These are phyloP conservation scores for Aspergillus ochraceoroseus DNA, from an alignment of 2,329 filamentous ascomycete species.

Conservation along the genomic window DNA sequence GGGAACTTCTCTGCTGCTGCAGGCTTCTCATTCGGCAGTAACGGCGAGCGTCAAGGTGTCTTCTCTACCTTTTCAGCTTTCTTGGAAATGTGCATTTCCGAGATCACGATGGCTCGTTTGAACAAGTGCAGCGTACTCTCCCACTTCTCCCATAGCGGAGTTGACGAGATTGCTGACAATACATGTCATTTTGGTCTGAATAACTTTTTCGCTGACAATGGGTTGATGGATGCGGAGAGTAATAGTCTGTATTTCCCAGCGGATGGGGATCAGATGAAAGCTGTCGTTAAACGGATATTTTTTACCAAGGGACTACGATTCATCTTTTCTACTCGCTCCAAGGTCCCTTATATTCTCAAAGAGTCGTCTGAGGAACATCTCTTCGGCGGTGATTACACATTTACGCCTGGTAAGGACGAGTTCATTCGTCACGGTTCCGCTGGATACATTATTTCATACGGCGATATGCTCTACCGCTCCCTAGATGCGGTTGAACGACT, in stretches of 20 bases:
- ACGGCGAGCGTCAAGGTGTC: slow-evolving; percentile 35
- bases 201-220: slow-evolving; percentile 42
- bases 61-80: slow-evolving; percentile 43
- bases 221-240: slow-evolving; percentile 35
- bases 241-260: slow-evolving; percentile 40
- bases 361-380: slow-evolving; percentile 34
- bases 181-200: slow-evolving; percentile 43
- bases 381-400: slow-evolving; percentile 37
- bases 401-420: slow-evolving; percentile 38
- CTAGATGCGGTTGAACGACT: slow-evolving; percentile 39
- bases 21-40: slow-evolving; percentile 38
- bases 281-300: slow-evolving; percentile 36
- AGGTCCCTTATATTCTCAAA: slow-evolving; percentile 38
- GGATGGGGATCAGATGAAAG: slow-evolving; percentile 42
- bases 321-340: slow-evolving; percentile 39
- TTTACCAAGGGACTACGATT: slow-evolving; percentile 38
- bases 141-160: slow-evolving; percentile 40
- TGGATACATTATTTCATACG: slow-evolving; percentile 39
- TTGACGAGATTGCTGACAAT: slow-evolving; percentile 43
- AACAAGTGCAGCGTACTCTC: slow-evolving; percentile 38
- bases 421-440: slow-evolving; percentile 36
- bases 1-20: slow-evolving; percentile 42
- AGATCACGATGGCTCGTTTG: slow-evolving; percentile 41
- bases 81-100: slow-evolving; percentile 40
- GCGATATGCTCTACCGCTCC: slow-evolving; percentile 42